Percentiles rank a stretch among this genome's conserved stretches.
Conservation (phyloP, 495 filamentous ascomycete species). For the Lasiosphaeria miniovina region DNA sequence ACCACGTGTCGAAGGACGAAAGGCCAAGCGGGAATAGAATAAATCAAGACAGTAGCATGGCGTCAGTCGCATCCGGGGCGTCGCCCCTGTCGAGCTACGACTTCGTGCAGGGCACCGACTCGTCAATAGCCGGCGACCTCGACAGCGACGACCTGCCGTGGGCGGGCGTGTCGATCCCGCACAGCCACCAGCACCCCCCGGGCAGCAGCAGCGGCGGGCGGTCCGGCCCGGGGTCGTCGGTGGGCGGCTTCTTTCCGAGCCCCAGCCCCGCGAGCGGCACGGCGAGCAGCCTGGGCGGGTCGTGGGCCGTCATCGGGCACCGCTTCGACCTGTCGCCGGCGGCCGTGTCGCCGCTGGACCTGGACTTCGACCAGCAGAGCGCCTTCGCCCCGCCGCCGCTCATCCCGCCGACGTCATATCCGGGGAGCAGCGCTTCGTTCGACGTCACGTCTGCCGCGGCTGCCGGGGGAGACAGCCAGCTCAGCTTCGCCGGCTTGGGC, state of each 20-base stretch:
- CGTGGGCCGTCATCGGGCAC: conserved; percentile 39
- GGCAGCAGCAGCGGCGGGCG: no score
- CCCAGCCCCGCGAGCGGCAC: conserved; percentile 30
- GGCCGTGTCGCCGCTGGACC: conserved; percentile 26
- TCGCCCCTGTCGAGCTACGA: conserved; percentile 32
- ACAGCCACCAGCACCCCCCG: conserved; percentile 2
- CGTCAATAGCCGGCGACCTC: background rate
- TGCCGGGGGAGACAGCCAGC: background rate
- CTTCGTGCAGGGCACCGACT: conserved; percentile 19
- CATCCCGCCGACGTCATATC: conserved; percentile 17
- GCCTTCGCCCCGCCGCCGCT: background rate
- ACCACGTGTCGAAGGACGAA: no score
- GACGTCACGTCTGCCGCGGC: conserved; percentile 1
- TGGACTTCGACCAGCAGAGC: conserved; percentile 9
- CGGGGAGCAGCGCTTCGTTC: conserved; percentile 10
- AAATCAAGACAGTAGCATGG: conserved; percentile 17
- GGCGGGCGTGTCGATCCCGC: conserved; percentile 24
- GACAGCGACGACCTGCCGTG: conserved; percentile 23
- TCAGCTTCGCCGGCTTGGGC: background rate
- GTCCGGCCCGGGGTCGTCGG: no score
- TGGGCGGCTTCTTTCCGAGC: conserved; percentile 37
- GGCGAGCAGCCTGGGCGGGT: conserved; percentile 33
- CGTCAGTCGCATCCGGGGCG: conserved; percentile 27
- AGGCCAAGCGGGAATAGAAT: background rate
- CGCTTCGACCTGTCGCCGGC: conserved; percentile 24